phyloP scores from a whole-genome alignment of 2,329 filamentous ascomycete species.

The Aspergillus japonicus region DNA sequence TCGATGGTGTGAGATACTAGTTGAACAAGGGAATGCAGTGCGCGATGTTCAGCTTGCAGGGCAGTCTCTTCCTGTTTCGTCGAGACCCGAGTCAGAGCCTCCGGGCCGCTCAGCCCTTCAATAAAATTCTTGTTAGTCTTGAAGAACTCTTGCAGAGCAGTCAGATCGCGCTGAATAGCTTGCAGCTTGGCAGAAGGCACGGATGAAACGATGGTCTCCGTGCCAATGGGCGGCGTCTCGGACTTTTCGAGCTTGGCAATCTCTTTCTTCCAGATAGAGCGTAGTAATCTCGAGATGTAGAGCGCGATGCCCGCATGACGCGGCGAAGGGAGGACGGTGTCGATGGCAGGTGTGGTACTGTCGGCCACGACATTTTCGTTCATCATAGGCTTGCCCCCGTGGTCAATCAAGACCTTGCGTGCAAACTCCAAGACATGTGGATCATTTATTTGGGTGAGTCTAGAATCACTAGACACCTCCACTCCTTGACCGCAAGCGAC shows the following conservation, averaged over 20 bases:
- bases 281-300: constrained; percentile 83
- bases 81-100: constrained; percentile 72
- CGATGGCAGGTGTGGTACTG: constrained; percentile 64
- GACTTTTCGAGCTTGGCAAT: constrained; percentile 63
- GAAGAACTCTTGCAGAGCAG: constrained; percentile 77
- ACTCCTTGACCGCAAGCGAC: constrained; percentile 93
- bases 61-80: constrained; percentile 89
- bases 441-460: constrained; percentile 71
- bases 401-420: constrained; percentile 84
- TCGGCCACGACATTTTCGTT: constrained; percentile 71
- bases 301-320: constrained; percentile 84
- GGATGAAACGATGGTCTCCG: constrained; percentile 64
- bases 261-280: constrained; percentile 79
- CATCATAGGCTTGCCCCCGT: constrained; percentile 81
- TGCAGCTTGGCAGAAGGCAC: constrained; percentile 68
- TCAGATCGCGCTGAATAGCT: constrained; percentile 75
- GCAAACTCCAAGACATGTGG: constrained; percentile 83
- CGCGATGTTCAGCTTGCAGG: constrained; percentile 89
- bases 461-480: constrained; percentile 70
- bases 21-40: constrained; percentile 79
- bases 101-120: constrained; percentile 87
- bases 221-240: constrained; percentile 55
- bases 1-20: constrained; percentile 90
- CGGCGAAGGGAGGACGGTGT: constrained; percentile 82
- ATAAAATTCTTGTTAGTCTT: constrained; percentile 87